Evolutionary conservation across 805 yeast genomes (phyloP).

Genomic region (Starmerella apicola): DNA sequence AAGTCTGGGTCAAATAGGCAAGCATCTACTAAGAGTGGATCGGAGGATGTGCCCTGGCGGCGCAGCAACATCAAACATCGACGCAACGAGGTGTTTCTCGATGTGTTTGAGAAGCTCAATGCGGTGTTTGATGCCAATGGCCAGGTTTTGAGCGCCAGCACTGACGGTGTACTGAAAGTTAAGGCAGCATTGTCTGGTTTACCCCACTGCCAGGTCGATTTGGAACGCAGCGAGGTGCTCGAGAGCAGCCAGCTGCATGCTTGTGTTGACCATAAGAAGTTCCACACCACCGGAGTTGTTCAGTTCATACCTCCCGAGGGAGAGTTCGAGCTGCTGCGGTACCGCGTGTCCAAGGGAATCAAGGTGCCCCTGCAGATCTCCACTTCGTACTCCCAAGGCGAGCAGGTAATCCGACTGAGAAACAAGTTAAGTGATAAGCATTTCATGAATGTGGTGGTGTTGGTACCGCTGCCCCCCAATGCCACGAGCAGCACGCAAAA

Average conservation of each 20-base stretch:
- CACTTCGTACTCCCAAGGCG: constrained; percentile 37
- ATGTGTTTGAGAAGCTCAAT: constrained; percentile 63
- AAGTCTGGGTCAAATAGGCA: no score
- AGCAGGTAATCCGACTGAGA: constrained; percentile 18
- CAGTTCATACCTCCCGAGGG: constrained; percentile 83
- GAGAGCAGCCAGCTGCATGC: constrained; percentile 81
- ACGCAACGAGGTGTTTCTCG: constrained; percentile 65
- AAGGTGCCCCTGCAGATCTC: constrained; percentile 52
- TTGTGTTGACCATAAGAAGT: constrained; percentile 62
- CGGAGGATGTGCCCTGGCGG: constrained; percentile 47
- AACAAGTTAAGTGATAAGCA: constrained; percentile 12
- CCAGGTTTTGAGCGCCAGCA: constrained; percentile 51
- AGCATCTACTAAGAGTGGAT: constrained; percentile 5
- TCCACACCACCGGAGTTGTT: constrained; percentile 52
- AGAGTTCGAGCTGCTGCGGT: constrained; percentile 68
- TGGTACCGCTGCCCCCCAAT: constrained; percentile 41
- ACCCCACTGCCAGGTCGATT: constrained; percentile 73
- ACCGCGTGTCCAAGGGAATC: constrained; percentile 46
- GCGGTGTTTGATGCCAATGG: constrained; percentile 51
- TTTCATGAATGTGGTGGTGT: constrained; percentile 41
- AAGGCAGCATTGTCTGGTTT: constrained; percentile 64
- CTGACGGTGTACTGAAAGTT: constrained; percentile 63
- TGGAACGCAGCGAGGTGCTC: constrained; percentile 43
- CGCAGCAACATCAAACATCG: constrained; percentile 58
- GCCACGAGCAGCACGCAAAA: constrained; percentile 9